Percentiles rank a stretch among this genome's conserved stretches.
phyloP scores from a whole-genome alignment of 2,329 filamentous ascomycete species.

The Aciculosporium take region DNA sequence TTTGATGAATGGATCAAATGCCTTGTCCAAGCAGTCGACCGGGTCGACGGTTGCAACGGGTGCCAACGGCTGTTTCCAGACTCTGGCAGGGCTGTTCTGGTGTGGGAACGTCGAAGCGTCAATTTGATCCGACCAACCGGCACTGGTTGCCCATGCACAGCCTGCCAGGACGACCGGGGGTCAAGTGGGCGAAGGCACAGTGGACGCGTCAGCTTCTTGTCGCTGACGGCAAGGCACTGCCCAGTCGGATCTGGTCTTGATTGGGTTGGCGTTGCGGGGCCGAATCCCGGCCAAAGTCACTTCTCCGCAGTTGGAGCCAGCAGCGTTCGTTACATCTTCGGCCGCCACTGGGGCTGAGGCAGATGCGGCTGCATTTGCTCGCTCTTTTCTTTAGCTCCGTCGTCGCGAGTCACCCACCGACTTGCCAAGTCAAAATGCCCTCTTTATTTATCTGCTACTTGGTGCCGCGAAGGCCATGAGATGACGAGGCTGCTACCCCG shows the following conservation, averaged over 20 bases:
- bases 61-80: background rate
- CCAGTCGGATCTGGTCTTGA: background rate
- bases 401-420: too few species aligned
- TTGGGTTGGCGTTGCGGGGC: slow-evolving; percentile 1
- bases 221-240: slow-evolving; percentile 1
- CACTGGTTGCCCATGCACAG: too few species aligned
- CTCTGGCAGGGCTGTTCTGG: too few species aligned
- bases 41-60: too few species aligned
- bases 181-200: slow-evolving; percentile 8
- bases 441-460: too few species aligned
- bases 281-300: background rate
- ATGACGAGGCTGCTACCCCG: slow-evolving; percentile 7
- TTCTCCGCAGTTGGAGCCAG: background rate
- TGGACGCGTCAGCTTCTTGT: slow-evolving; percentile 17
- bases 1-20: slow-evolving; percentile 22
- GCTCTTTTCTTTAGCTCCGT: background rate
- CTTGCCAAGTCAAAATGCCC: too few species aligned
- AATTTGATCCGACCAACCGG: too few species aligned
- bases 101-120: too few species aligned
- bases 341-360: slow-evolving; percentile 2
- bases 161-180: slow-evolving; percentile 11
- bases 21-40: too few species aligned
- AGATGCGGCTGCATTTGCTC: background rate
- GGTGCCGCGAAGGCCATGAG: slow-evolving; percentile 2
- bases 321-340: background rate